Conservation (phyloP, 768 basidiomycete species). For the Mycena maculata region DNA sequence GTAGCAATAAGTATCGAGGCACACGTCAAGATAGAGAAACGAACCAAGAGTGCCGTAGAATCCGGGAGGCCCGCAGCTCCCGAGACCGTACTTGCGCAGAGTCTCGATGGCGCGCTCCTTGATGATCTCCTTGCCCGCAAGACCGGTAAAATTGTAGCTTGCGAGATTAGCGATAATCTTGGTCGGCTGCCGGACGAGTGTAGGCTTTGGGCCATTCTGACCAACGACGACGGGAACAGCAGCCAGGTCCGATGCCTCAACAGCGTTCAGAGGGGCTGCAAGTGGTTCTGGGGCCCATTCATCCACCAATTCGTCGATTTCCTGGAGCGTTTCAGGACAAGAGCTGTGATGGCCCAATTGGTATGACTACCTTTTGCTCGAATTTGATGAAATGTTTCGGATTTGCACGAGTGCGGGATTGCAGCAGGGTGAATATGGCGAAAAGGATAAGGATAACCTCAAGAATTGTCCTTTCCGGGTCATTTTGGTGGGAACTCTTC, state of each 20-base stretch:
- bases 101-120: conserved; percentile 88
- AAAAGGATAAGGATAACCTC: conserved; percentile 91
- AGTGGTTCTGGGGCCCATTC: conserved; percentile 95
- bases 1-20: conserved; percentile 7
- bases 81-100: conserved; percentile 89
- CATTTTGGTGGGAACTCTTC: conserved; percentile 94
- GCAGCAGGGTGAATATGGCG: conserved; percentile 89
- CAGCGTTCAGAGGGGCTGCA: conserved; percentile 65
- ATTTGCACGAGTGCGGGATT: conserved; percentile 86
- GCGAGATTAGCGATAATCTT: conserved; percentile 88
- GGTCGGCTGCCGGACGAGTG: conserved; percentile 68
- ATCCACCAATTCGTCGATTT: conserved; percentile 95
- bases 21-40: conserved; percentile 19
- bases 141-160: conserved; percentile 91
- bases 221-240: conserved; percentile 84
- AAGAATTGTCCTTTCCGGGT: conserved; percentile 91
- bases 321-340: conserved; percentile 58
- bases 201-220: conserved; percentile 85
- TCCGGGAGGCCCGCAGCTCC: conserved; percentile 95
- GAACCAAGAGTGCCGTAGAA: conserved; percentile 96
- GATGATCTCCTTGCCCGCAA: conserved; percentile 88
- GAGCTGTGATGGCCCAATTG: too few relatives aligned
- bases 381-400: conserved; percentile 93
- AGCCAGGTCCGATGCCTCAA: conserved; percentile 76
- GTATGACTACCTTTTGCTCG: conserved; percentile 78